A percentile compares a stretch with the other conserved stretches of the same genome.
phyloP scores from a whole-genome alignment of 2,329 filamentous ascomycete species.

The Furcasterigmium sp. region DNA sequence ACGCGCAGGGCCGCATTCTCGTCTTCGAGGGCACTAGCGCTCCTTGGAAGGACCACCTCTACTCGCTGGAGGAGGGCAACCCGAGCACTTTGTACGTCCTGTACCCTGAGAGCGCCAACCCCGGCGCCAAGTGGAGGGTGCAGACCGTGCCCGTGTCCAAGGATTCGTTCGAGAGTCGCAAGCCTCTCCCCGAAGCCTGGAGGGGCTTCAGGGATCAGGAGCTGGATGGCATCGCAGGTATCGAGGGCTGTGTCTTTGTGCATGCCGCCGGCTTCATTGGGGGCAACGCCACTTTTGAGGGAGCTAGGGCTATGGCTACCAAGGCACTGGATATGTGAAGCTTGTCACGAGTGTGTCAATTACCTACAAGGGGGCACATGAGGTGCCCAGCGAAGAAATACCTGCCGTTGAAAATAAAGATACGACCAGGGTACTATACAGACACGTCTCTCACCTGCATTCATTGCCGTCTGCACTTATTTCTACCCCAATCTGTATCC shows the following conservation, averaged over 20 bases:
- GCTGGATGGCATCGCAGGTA: conserved; percentile 65
- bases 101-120: conserved; percentile 76
- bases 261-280: conserved; percentile 96
- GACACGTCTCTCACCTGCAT: too few species aligned
- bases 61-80: conserved; percentile 69
- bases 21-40: conserved; percentile 73
- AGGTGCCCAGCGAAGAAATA: too few species aligned
- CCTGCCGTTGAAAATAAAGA: too few species aligned
- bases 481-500: too few species aligned
- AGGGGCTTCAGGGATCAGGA: conserved; percentile 83
- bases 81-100: conserved; percentile 72
- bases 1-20: conserved; percentile 72
- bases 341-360: not conserved
- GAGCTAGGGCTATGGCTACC: conserved; percentile 77
- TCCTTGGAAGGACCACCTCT: conserved; percentile 96
- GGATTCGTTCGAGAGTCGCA: conserved; percentile 87
- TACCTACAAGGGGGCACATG: not conserved
- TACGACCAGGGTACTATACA: too few species aligned
- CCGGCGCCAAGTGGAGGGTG: conserved; percentile 84
- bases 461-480: too few species aligned
- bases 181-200: conserved; percentile 87
- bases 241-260: conserved; percentile 80
- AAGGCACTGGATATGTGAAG: conserved; percentile 52
- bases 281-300: conserved; percentile 87
- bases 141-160: conserved; percentile 83